These are phyloP conservation scores for Vinca minor DNA, from an alignment of 257 asterid genomes.

Conservation along the genomic window DNA sequence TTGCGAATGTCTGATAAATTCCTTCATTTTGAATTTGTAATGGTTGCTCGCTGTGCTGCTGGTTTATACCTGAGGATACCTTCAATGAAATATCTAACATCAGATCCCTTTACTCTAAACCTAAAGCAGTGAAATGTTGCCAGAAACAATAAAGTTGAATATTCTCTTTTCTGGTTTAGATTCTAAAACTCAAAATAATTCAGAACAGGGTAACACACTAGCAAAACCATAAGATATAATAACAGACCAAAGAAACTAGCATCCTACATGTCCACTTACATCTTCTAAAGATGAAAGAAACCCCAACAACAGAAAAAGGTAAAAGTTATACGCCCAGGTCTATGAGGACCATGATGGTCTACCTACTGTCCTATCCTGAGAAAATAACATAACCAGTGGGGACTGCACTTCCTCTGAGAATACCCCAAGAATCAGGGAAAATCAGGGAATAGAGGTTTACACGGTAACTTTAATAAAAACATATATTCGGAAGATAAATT, in stretches of 20 bases:
- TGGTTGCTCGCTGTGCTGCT: constrained; percentile 29
- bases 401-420: not conserved
- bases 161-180: not conserved
- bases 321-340: too few relatives aligned
- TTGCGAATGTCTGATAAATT: constrained; percentile 36
- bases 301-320: too few relatives aligned
- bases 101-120: constrained; percentile 12
- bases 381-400: not conserved
- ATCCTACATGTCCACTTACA: not conserved
- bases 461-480: not conserved
- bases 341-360: not conserved
- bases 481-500: not conserved
- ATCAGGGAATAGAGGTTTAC: not conserved
- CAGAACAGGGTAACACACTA: not conserved
- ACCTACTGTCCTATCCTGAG: not conserved
- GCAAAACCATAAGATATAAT: not conserved
- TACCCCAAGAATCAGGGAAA: not conserved
- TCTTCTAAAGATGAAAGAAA: not conserved
- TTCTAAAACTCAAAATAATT: not conserved
- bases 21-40: constrained; percentile 43
- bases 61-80: constrained; percentile 49
- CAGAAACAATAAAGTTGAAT: not conserved
- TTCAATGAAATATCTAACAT: constrained; percentile 25
- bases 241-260: not conserved
- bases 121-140: constrained; percentile 7